Percentiles rank a stretch among this genome's conserved stretches.
These are phyloP conservation scores for Trifolium repens DNA, from an alignment of 306 rosid genomes.

Conservation along the genomic window DNA sequence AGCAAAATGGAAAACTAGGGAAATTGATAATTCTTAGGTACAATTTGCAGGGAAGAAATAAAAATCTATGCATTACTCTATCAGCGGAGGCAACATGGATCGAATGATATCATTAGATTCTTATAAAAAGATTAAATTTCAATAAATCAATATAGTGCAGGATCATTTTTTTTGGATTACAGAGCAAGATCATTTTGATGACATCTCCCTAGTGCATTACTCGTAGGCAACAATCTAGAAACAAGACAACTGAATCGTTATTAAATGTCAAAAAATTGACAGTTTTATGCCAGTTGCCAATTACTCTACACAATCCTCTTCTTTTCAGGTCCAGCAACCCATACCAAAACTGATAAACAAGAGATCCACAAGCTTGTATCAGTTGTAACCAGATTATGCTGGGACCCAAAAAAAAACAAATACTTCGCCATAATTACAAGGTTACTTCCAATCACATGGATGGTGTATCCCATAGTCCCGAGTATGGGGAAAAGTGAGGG, in stretches of 20 bases:
- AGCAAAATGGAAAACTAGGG: conserved; percentile 13
- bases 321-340: conserved; percentile 13
- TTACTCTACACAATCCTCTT: not conserved
- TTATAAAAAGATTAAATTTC: conserved; percentile 3
- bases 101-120: conserved; percentile 1
- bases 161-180: conserved; percentile 1
- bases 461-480: not conserved
- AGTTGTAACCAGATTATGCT: conserved; percentile 15
- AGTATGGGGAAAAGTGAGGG: not conserved
- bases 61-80: not conserved
- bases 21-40: conserved; percentile 11
- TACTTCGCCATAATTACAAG: conserved; percentile 5
- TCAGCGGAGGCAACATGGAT: conserved; percentile 13
- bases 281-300: conserved; percentile 12
- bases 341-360: conserved; percentile 5
- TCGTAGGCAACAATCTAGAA: conserved; percentile 17
- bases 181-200: conserved; percentile 8
- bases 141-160: conserved; percentile 26
- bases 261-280: not conserved
- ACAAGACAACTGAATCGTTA: conserved; percentile 1
- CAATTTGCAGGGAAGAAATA: conserved; percentile 19
- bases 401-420: conserved; percentile 4
- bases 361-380: conserved; percentile 8
- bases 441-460: conserved; percentile 29
- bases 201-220: conserved; percentile 5